These are phyloP conservation scores for Alternaria ethzedia DNA, from an alignment of 2,329 filamentous ascomycete species.

Conservation along the genomic window DNA sequence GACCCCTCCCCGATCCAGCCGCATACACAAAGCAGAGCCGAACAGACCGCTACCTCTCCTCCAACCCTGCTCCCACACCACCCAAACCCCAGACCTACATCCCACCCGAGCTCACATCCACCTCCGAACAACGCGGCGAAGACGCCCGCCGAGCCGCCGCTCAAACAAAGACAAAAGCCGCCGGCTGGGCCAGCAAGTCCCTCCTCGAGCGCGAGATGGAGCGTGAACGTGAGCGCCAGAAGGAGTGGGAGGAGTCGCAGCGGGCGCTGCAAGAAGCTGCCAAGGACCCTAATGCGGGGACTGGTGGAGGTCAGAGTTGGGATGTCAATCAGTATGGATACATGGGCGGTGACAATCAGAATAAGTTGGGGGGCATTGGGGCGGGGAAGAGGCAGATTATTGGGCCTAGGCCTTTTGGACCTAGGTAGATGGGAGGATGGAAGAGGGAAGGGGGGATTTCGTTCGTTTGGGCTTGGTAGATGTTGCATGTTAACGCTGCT, in stretches of 20 bases:
- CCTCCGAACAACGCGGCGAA: constrained; percentile 68
- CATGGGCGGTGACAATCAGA: constrained; percentile 77
- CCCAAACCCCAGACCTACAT: constrained; percentile 51
- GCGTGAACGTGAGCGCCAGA: constrained; percentile 75
- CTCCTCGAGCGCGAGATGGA: constrained; percentile 83
- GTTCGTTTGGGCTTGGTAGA: background rate
- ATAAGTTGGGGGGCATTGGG: constrained; percentile 63
- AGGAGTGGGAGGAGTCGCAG: constrained; percentile 81
- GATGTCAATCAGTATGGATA: constrained; percentile 80
- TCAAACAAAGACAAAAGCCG: constrained; percentile 67
- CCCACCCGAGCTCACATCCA: constrained; percentile 61
- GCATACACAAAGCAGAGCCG: constrained; percentile 49
- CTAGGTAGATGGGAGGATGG: background rate
- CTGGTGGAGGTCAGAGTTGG: constrained; percentile 73
- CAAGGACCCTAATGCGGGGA: constrained; percentile 64
- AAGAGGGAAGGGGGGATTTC: background rate
- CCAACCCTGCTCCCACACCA: constrained; percentile 59
- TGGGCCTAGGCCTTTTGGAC: constrained; percentile 70
- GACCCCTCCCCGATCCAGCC: constrained; percentile 44
- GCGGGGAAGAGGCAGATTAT: constrained; percentile 77
- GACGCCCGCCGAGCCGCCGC: constrained; percentile 65
- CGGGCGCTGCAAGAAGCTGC: constrained; percentile 65
- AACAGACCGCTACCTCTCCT: constrained; percentile 64
- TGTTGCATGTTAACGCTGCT: background rate
- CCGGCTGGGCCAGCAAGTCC: constrained; percentile 70